These are phyloP conservation scores for Lachnellula occidentalis DNA, from an alignment of 2,329 filamentous ascomycete species.

Conservation along the genomic window DNA sequence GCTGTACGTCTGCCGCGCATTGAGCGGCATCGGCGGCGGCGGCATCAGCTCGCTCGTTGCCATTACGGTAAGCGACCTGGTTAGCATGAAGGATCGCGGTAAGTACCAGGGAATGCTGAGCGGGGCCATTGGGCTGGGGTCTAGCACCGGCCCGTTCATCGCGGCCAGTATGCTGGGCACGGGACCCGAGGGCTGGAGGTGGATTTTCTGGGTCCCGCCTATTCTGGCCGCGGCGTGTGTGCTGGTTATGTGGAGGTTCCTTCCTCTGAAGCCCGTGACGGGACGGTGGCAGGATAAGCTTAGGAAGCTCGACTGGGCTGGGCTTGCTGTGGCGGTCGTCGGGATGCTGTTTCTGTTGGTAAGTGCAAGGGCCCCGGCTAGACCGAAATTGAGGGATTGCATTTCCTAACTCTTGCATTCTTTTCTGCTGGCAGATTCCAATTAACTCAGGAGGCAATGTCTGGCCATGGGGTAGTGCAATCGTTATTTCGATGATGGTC, in stretches of 20 bases:
- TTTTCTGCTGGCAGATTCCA: slow-evolving; percentile 13
- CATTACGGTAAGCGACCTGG: slow-evolving; percentile 45
- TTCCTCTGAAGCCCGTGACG: slow-evolving; percentile 18
- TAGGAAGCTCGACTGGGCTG: slow-evolving; percentile 20
- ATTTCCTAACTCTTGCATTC: neutral
- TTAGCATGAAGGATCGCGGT: slow-evolving; percentile 41
- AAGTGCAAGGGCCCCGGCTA: neutral
- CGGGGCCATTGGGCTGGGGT: slow-evolving; percentile 21
- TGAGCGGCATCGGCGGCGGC: slow-evolving; percentile 48
- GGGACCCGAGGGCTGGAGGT: slow-evolving; percentile 12
- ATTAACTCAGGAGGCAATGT: slow-evolving; percentile 39
- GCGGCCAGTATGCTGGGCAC: slow-evolving; percentile 14
- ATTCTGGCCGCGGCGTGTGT: slow-evolving; percentile 13
- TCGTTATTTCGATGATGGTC: slow-evolving; percentile 29
- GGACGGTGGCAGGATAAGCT: slow-evolving; percentile 17
- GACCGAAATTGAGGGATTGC: neutral
- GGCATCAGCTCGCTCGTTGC: slow-evolving; percentile 41
- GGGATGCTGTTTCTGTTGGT: slow-evolving; percentile 18
- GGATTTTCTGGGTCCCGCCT: slow-evolving; percentile 20
- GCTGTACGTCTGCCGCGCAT: slow-evolving; percentile 44
- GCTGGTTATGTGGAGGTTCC: slow-evolving; percentile 5
- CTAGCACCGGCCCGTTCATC: slow-evolving; percentile 25
- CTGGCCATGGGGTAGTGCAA: slow-evolving; percentile 30
- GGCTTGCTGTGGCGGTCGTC: slow-evolving; percentile 2
- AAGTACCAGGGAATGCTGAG: slow-evolving; percentile 35